These are phyloP conservation scores for Hanseniaspora mollemarum DNA, from an alignment of 805 yeast genomes.

Conservation along the genomic window DNA sequence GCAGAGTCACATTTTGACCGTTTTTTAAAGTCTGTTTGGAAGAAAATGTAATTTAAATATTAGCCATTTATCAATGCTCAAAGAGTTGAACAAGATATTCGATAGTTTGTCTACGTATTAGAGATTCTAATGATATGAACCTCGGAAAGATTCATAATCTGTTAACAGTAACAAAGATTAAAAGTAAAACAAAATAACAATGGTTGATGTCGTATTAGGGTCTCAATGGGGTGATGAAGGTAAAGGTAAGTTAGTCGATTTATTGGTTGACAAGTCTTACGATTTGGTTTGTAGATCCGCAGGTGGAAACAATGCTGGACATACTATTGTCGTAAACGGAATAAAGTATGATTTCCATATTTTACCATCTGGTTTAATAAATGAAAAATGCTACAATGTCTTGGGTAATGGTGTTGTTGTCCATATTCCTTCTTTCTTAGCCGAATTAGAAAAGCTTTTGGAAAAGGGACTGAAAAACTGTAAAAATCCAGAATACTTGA, in stretches of 20 bases:
- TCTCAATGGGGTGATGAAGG: slow-evolving; percentile 99
- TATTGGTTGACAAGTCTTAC: slow-evolving; percentile 74
- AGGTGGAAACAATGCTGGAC: slow-evolving; percentile 99
- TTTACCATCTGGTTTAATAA: slow-evolving; percentile 96
- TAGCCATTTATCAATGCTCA: no score
- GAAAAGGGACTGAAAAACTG: slow-evolving; percentile 55
- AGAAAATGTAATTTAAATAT: no score
- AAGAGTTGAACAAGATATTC: no score
- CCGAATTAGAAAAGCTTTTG: slow-evolving; percentile 71
- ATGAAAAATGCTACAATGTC: slow-evolving; percentile 78
- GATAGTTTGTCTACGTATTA: not conserved
- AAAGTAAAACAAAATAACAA: slow-evolving; percentile 16
- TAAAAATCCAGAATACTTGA: slow-evolving; percentile 51
- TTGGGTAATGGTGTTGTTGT: slow-evolving; percentile 95
- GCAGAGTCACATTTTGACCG: no score
- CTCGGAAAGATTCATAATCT: not conserved
- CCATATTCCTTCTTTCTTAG: slow-evolving; percentile 85
- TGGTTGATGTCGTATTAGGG: slow-evolving; percentile 76
- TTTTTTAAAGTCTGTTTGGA: no score
- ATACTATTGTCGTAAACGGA: slow-evolving; percentile 85
- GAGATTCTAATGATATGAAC: not conserved
- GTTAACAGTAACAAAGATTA: not conserved
- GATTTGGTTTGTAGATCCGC: slow-evolving; percentile 97
- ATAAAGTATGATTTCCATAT: slow-evolving; percentile 94
- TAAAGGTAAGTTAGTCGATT: slow-evolving; percentile 92